A percentile compares a stretch with the other conserved stretches of the same genome.
Evolutionary conservation across 768 basidiomycete genomes (phyloP).

Genomic region (Chalciporus sphaerocephalus): DNA sequence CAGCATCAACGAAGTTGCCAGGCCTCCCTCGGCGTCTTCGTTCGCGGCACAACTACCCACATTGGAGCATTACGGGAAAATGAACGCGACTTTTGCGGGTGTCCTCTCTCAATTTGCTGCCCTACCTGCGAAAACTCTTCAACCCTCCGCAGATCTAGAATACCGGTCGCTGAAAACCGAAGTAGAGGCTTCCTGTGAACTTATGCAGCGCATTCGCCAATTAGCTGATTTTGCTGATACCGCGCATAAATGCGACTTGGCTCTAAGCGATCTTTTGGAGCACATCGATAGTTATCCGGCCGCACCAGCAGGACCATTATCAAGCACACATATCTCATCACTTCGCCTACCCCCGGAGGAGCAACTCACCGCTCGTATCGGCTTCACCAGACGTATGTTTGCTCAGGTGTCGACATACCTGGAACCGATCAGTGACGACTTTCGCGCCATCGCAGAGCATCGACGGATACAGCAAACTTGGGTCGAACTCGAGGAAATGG

Average conservation of each 20-base stretch:
- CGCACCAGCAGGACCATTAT: slow-evolving; percentile 45
- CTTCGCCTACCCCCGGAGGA: slow-evolving; percentile 53
- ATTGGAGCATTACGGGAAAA: slow-evolving; percentile 41
- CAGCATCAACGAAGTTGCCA: slow-evolving; percentile 51
- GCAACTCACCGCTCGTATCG: slow-evolving; percentile 57
- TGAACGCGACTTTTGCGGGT: slow-evolving; percentile 44
- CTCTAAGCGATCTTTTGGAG: slow-evolving; percentile 79
- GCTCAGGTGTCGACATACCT: slow-evolving; percentile 43
- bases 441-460: slow-evolving; percentile 55
- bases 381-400: slow-evolving; percentile 56
- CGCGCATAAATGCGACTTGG: slow-evolving; percentile 60
- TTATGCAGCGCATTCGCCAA: slow-evolving; percentile 48
- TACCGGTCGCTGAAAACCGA: slow-evolving; percentile 59
- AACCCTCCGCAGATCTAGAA: slow-evolving; percentile 48
- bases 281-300: slow-evolving; percentile 83
- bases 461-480: slow-evolving; percentile 74
- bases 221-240: slow-evolving; percentile 52
- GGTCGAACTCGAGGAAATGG: slow-evolving; percentile 80
- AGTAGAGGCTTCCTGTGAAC: slow-evolving; percentile 44
- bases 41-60: slow-evolving; percentile 48
- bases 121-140: slow-evolving; percentile 43
- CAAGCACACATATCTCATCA: slow-evolving; percentile 46
- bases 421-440: slow-evolving; percentile 48
- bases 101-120: slow-evolving; percentile 43
- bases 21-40: slow-evolving; percentile 34